Evolutionary conservation across 495 filamentous ascomycete genomes (phyloP).

Genomic region (Filosporella fistucella): DNA sequence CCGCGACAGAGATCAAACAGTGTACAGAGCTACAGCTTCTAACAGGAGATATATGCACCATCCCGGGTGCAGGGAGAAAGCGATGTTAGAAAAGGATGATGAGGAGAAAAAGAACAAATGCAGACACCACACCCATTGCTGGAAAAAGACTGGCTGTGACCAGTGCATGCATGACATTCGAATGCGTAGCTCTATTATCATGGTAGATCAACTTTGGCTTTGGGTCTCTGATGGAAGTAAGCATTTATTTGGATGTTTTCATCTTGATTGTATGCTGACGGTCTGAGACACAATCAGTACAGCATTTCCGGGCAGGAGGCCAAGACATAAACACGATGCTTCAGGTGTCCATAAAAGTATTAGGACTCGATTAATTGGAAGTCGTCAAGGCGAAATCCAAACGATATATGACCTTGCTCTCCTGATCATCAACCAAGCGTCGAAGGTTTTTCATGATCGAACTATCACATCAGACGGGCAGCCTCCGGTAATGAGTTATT

Average conservation of each 20-base stretch:
- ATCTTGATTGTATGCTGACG: slow-evolving; percentile 8
- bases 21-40: background rate
- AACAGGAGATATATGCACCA: background rate
- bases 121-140: no score
- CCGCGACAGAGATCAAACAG: slow-evolving; percentile 4
- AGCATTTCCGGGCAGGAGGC: slow-evolving; percentile 16
- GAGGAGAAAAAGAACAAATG: no score
- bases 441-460: slow-evolving; percentile 7
- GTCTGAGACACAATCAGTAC: slow-evolving; percentile 9
- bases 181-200: background rate
- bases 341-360: slow-evolving; percentile 2
- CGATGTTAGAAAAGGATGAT: no score
- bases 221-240: slow-evolving; percentile 14
- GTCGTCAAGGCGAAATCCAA: slow-evolving; percentile 2
- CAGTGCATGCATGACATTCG: background rate
- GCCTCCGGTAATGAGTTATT: slow-evolving; percentile 3
- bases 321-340: slow-evolving; percentile 16
- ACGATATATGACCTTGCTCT: slow-evolving; percentile 7
- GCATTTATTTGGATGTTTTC: background rate
- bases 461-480: slow-evolving; percentile 3
- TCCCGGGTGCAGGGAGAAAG: no score
- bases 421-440: slow-evolving; percentile 7
- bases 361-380: background rate
- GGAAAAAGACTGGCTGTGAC: background rate
- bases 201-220: slow-evolving; percentile 16